Base-by-base conservation (phyloP, 2,329 filamentous ascomycete species). In the Gaeumannomyces tritici region DNA sequence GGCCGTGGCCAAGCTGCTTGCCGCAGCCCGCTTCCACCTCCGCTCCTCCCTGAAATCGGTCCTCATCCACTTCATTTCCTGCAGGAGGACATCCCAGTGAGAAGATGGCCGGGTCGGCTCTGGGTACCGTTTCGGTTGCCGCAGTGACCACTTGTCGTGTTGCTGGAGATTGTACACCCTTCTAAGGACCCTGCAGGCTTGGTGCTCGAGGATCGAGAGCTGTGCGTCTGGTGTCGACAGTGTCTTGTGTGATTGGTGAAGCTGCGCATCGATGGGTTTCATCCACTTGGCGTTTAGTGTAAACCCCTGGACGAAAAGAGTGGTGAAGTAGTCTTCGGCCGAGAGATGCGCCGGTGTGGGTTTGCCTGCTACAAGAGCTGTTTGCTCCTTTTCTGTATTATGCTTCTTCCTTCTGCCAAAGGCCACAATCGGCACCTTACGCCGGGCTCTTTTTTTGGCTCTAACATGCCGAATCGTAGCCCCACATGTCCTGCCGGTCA, bases 61-160 rank as follows among this genome's bases (percentile, higher is more conserved):
- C 60, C 93, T 86, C 91, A 99, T 96, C 93, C 93, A 98, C 73
- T 93, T 96, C 84, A 93, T 91, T 77, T 99, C 93, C 67, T 92
- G 84, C 35, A 99, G 78, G 62, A 98, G 74, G 61, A 93, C 83
- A 75, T 99, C 95, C 84, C 88, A 90, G 68, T 98, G 93, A 2
- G 89, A 87, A 1, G 85, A 82, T 24, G 88, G 88, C 51, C 91
- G 85, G 4, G 84, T 81, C 5, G 93, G 93, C 73, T 99, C 95
- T 1, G 87, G 82, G 54, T 87, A 90, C 63, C 92, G 89, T 71
- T 96, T 91, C 56, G 93, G 86, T 70, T 99, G 95, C 61, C 93
- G 84, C 58, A 99, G 75, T 6, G 93, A 95, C 93, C 95, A 98
- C 69, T 93, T 89, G 68, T 96, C 92, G 35, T 89, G 86, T 70